These are phyloP conservation scores for Phytophthora pluvialis DNA, from an alignment of 352 stramenopile species.

Conservation along the genomic window DNA sequence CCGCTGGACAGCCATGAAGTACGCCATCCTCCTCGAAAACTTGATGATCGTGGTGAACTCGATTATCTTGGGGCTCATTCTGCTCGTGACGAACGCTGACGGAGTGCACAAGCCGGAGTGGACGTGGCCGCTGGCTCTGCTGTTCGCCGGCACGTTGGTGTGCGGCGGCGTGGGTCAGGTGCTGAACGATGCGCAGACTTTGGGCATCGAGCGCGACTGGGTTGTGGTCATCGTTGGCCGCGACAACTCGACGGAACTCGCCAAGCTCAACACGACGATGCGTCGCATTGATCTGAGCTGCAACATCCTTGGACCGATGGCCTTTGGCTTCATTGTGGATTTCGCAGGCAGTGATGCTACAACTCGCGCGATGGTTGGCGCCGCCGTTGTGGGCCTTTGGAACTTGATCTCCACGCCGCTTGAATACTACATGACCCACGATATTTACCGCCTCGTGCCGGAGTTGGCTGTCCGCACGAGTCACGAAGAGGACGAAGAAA, in stretches of 20 bases:
- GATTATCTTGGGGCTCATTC: slow-evolving; percentile 61
- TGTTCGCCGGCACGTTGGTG: slow-evolving; percentile 64
- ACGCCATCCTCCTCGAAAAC: slow-evolving; percentile 80
- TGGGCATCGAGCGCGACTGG: slow-evolving; percentile 88
- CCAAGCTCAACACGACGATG: slow-evolving; percentile 78
- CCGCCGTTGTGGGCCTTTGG: slow-evolving; percentile 72
- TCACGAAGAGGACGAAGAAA: slow-evolving; percentile 28
- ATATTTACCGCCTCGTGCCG: slow-evolving; percentile 68
- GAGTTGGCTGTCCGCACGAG: slow-evolving; percentile 45
- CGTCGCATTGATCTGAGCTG: slow-evolving; percentile 83
- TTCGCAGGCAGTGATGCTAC: slow-evolving; percentile 69
- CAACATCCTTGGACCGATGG: slow-evolving; percentile 77
- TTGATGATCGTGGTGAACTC: slow-evolving; percentile 76
- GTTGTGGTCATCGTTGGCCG: slow-evolving; percentile 78
- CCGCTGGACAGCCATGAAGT: slow-evolving; percentile 74
- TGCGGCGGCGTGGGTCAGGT: slow-evolving; percentile 77
- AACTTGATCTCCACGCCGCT: slow-evolving; percentile 81
- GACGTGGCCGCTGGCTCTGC: slow-evolving; percentile 47
- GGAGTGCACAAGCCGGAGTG: slow-evolving; percentile 61
- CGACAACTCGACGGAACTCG: slow-evolving; percentile 56
- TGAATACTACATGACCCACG: slow-evolving; percentile 76
- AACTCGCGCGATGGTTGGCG: slow-evolving; percentile 67
- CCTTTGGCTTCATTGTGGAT: slow-evolving; percentile 84
- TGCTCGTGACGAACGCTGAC: slow-evolving; percentile 69
- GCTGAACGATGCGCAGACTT: slow-evolving; percentile 76